Base-by-base conservation (phyloP, 2,329 filamentous ascomycete species). In the Thielaviopsis ethacetica region DNA sequence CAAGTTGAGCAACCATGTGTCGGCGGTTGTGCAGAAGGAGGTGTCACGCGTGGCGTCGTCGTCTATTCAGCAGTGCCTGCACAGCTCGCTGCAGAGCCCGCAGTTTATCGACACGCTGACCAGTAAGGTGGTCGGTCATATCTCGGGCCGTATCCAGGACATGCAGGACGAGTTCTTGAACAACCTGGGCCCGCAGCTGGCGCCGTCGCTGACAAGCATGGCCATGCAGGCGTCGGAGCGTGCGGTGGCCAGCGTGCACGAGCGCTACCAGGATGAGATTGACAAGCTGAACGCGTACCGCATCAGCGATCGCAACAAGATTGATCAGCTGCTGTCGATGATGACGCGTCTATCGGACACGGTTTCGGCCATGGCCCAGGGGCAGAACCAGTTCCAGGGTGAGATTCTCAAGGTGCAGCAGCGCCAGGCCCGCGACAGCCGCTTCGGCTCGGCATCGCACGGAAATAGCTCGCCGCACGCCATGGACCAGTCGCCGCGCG, bases 151-250 rank as follows among this genome's bases (percentile, higher is more conserved):
- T 56, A 78, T 95, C 38, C 76, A 82, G 2, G 79, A 81, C 63
- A 76, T 95, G 27, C 86, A 95, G 66, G 76, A 81, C 59, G 83
- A 87, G 59, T 76, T 94, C 54, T 71, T 78, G 15, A 75, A 76
- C 41, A 74, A 80, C 10, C 70, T 91, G 44, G 76, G 81, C 50
- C 78, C 77, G 61, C 79, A 79, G 30, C 75, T 93, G n/a, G 73
- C 80, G 1, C 84, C 87, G 1, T 75, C 81, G 12, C 77, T 91
- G 63, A 80, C 80, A 56, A 79, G 77, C 56, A 75, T 89, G 63
- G 78, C 85, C 15, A 74, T 78, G 52, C 79, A 84, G 63, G 78
- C 84, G 21, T 81, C 85, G 12, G 81, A 88, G 65, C 84, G 83
- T 63, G 75, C 88, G 55, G 77, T 82, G 9, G 75, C 75, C 22